Conservation (phyloP, 371 early-diverging fungal species). For the Vairimorpha ceranae region DNA sequence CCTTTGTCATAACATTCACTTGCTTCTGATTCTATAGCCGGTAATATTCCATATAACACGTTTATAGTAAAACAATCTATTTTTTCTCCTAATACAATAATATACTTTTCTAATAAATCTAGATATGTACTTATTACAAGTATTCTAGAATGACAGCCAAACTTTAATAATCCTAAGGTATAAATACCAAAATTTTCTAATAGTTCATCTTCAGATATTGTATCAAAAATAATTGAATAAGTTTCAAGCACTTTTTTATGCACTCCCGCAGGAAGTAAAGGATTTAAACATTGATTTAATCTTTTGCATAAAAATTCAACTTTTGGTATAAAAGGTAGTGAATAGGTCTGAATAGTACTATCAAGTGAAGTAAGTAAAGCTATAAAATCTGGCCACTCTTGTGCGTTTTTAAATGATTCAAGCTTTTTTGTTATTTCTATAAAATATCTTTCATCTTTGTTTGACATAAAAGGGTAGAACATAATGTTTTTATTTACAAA, state of each 20-base stretch:
- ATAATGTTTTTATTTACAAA: too few species aligned
- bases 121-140: slow-evolving; percentile 45
- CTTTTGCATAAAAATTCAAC: slow-evolving; percentile 80
- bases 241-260: slow-evolving; percentile 87
- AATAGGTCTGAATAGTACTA: slow-evolving; percentile 48
- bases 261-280: slow-evolving; percentile 92
- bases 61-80: slow-evolving; percentile 15
- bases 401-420: slow-evolving; percentile 60
- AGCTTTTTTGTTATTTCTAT: slow-evolving; percentile 57
- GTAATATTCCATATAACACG: slow-evolving; percentile 51
- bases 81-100: slow-evolving; percentile 21
- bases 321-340: slow-evolving; percentile 65
- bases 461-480: too few species aligned
- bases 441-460: slow-evolving; percentile 53
- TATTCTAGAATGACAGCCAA: slow-evolving; percentile 43
- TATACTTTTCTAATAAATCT: slow-evolving; percentile 49
- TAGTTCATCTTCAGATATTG: slow-evolving; percentile 34
- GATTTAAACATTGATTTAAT: slow-evolving; percentile 89
- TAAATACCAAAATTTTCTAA: slow-evolving; percentile 42
- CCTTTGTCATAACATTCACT: slow-evolving; percentile 41
- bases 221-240: slow-evolving; percentile 74
- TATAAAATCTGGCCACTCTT: slow-evolving; percentile 63
- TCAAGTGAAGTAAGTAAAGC: slow-evolving; percentile 50
- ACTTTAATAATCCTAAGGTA: slow-evolving; percentile 55
- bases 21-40: slow-evolving; percentile 55